Evolutionary conservation across 208 protist species (phyloP), one percentile per base, ranked within the genome.

Genomic region (Wallacemonas sp.): DNA sequence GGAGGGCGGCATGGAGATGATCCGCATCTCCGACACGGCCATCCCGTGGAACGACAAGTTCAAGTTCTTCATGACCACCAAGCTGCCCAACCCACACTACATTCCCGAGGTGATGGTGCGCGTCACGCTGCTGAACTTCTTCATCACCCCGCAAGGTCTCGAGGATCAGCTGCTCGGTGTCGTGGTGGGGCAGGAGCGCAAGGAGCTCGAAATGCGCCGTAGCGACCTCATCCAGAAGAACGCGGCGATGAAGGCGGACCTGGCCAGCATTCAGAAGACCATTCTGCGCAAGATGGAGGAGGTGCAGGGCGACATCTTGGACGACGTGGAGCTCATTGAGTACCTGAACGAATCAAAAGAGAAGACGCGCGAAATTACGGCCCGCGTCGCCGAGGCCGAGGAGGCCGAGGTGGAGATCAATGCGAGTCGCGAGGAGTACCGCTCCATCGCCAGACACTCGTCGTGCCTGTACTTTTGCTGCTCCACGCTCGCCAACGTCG

Each of bases 41-140:
- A 97, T 99, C 46, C 97, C 97, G 36, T 99, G 95, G 87, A 96
- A 98, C 77, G 57, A 81, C 32, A 92, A 98, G 65, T 99, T 99
- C 88, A 95, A 91, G 74, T 97, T 99, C 65, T 99, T 98, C 80
- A 98, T 99, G 85, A 99, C 97, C n/a, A 99, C 98, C 6, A 98
- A 99, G 79, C 80, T 98, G 30, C 87, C 94, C 9, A 99, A 99
- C 76, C 98, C 98, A 43, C 92, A 98, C 80, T 99, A 99, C 79
- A 94, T 92, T 21, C 98, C 98, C 1, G 98, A 99, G 76, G 77
- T 96, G 16, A 93, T 92, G 78, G 97, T 98, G 69, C 99, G 99
- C 55, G 97, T 99, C 43, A 99, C 96, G 48, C 79, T 99, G 61
- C 81, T 99, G 46, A 99, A 99, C 83, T 99, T 99, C 78, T 99